phyloP scores from a whole-genome alignment of 192 early-diverging fungal genomes.

The Coemansia sp. region DNA sequence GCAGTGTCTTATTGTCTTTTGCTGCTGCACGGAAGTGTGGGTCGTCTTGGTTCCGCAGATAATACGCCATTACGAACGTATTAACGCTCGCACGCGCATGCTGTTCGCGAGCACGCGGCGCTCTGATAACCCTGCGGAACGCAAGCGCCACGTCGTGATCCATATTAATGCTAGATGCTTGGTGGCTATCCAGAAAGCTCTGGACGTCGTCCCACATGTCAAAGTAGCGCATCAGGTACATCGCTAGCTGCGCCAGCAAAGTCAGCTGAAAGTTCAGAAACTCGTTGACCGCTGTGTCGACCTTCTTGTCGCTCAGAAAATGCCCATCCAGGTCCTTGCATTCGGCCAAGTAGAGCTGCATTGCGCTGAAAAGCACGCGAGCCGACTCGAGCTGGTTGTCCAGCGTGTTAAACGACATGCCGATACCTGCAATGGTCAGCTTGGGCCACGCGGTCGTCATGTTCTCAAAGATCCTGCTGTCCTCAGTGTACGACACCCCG shows the following conservation, averaged over 20 bases:
- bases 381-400: neutral
- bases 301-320: conserved; percentile 1
- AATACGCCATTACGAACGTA: conserved; percentile 23
- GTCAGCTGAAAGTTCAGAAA: conserved; percentile 19
- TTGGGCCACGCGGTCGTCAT: neutral
- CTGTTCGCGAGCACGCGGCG: neutral
- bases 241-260: conserved; percentile 22
- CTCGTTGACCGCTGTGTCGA: conserved; percentile 2
- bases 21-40: conserved; percentile 26
- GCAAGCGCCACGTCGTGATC: neutral
- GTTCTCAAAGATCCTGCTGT: neutral
- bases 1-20: neutral
- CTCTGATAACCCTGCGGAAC: neutral
- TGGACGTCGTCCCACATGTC: neutral
- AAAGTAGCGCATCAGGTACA: conserved; percentile 19
- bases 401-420: neutral
- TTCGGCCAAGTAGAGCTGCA: conserved; percentile 24
- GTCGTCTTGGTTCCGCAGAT: conserved; percentile 14
- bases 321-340: conserved; percentile 4
- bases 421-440: neutral
- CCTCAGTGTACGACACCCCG: neutral
- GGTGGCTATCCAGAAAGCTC: neutral
- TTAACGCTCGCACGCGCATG: conserved; percentile 17
- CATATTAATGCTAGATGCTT: neutral
- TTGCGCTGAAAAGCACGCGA: conserved; percentile 17